Evolutionary conservation across 2,329 filamentous ascomycete species (phyloP).

Genomic region (Daldinia eschscholtzii): DNA sequence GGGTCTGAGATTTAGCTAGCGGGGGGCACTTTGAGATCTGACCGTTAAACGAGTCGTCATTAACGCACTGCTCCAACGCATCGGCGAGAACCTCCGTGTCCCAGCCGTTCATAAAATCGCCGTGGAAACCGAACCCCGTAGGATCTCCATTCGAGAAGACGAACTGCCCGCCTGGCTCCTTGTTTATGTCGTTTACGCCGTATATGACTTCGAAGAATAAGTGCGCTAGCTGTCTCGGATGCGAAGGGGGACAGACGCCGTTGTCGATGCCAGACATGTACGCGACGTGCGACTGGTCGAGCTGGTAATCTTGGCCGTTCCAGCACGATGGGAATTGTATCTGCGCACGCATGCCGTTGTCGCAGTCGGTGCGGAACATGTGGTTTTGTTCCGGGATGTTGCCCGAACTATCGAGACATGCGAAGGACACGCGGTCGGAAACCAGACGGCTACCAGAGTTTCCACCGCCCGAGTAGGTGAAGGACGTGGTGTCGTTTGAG

Average conservation of each 20-base stretch:
- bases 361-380: conserved; percentile 69
- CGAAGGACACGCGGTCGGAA: conserved; percentile 51
- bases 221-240: conserved; percentile 61
- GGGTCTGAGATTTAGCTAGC: conserved; percentile 51
- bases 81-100: conserved; percentile 54
- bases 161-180: conserved; percentile 53
- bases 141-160: conserved; percentile 61
- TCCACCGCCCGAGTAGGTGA: conserved; percentile 52
- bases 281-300: conserved; percentile 57
- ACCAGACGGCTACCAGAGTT: conserved; percentile 50
- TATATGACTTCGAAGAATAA: conserved; percentile 58
- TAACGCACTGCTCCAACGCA: conserved; percentile 51
- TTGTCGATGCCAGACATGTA: conserved; percentile 56
- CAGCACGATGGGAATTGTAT: conserved; percentile 74
- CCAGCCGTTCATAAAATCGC: conserved; percentile 66
- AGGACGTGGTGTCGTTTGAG: conserved; percentile 47
- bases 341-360: conserved; percentile 60
- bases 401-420: conserved; percentile 46
- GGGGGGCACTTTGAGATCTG: conserved; percentile 53
- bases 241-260: conserved; percentile 56
- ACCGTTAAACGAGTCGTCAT: conserved; percentile 49
- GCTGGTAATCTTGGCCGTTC: conserved; percentile 67
- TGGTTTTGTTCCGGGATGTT: conserved; percentile 55
- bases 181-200: conserved; percentile 44
- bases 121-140: conserved; percentile 66